Conservation (phyloP, 148 eudicot species). For the Rhododendron ferrugineum region DNA sequence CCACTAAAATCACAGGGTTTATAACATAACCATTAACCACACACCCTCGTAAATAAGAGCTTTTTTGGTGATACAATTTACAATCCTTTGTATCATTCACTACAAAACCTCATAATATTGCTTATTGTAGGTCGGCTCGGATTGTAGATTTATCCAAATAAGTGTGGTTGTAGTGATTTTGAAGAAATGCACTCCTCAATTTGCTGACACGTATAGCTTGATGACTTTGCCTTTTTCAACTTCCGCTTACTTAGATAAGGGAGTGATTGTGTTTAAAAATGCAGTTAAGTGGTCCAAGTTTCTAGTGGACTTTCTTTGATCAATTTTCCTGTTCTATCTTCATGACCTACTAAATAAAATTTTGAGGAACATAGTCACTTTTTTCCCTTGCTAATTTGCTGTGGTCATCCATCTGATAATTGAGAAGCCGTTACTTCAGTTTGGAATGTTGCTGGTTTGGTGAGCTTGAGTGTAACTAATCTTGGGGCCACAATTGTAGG, state of each 20-base stretch:
- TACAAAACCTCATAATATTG: background rate
- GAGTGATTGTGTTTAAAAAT: background rate
- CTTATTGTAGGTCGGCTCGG: background rate
- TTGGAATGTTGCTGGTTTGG: constrained; percentile 4
- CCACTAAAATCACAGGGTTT: background rate
- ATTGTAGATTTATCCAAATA: background rate
- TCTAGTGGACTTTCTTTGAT: background rate
- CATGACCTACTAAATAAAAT: background rate
- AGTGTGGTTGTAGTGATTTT: background rate
- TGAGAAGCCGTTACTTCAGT: background rate
- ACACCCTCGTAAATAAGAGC: background rate
- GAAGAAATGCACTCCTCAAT: background rate
- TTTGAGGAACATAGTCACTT: background rate
- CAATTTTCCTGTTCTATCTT: background rate
- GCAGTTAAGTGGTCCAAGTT: background rate
- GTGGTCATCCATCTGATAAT: background rate
- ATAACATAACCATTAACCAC: background rate
- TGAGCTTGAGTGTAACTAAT: background rate
- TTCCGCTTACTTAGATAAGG: background rate
- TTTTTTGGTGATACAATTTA: background rate
- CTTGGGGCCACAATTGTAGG: constrained; percentile 31
- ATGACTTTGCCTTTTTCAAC: background rate
- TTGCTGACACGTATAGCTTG: background rate
- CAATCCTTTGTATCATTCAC: background rate
- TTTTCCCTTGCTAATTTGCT: background rate